Base-by-base conservation (phyloP, 1,284 basidiomycete genomes). In the Pseudozyma pruni region DNA sequence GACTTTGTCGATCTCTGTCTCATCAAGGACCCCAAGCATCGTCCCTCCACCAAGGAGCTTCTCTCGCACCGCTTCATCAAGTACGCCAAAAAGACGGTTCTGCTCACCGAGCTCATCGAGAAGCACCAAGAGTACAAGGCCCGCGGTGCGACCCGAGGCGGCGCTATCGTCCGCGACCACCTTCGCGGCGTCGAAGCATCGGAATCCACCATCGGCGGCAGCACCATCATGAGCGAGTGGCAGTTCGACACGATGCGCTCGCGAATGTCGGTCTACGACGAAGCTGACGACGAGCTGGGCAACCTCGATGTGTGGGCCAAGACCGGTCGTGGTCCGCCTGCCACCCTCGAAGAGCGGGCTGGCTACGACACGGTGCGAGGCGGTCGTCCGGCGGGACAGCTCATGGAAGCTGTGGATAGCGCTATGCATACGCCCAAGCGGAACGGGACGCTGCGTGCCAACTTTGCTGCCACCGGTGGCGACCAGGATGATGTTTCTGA, bases 1-100 rank as follows among this genome's bases (percentile, higher is more conserved):
- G 93, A 97, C 75, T 98, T 99, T 79, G 89, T 98, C 31, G 85
- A 88, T 19, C 86, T 88, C 48, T 99, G 96, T 84, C 84, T 99
- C 66, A 94, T 93, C 51, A 98, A 98, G 84, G 93, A 97, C 72
- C 90, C 94, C 3, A 86, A 86, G 73, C 79, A 95, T 90, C 90
- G 96, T 38, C 92, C 93, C 1, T 88, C 90, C 2, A 93, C 95
- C 27, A 92, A 89, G 81, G 93, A 96, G 67, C 87, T 99, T 16
- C 87, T 98, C 3, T 89, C 91, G 73, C 95, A 98, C 81, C 88
- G 89, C 20, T 99, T 98, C 85, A 91, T 99, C 84, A 88, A 89
- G 62, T 86, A 86, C 43, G 94, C 94, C 17, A 64, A 73, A 41
- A 90, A 90, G 80, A 94, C 92, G 0, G 87, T 89, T 3, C 89